These are phyloP conservation scores for Oryza meyeriana DNA, from an alignment of 176 grass and related monocot species.

Conservation along the genomic window DNA sequence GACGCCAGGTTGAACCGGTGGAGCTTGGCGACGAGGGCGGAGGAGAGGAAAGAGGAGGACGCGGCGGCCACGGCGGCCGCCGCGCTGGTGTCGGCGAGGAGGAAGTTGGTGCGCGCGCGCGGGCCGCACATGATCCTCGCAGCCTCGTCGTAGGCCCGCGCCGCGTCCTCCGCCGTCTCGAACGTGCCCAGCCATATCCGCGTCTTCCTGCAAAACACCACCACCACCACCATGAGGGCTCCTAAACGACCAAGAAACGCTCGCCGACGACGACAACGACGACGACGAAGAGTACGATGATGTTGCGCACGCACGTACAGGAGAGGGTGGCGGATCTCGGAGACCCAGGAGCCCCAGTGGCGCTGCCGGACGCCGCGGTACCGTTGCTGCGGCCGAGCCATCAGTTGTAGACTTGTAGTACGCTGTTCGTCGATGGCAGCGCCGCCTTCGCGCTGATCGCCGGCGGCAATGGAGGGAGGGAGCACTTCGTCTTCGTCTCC, in stretches of 20 bases:
- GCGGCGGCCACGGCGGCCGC: background rate
- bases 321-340: constrained; percentile 92
- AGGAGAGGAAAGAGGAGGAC: constrained; percentile 52
- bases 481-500: too few relatives aligned
- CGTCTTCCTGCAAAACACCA: constrained; percentile 60
- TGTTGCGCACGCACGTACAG: constrained; percentile 44
- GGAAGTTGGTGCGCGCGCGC: constrained; percentile 79
- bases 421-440: background rate
- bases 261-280: background rate
- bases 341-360: constrained; percentile 98
- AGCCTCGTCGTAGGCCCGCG: constrained; percentile 92
- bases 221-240: background rate
- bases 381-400: constrained; percentile 72
- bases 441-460: background rate
- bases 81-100: background rate
- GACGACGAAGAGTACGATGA: background rate
- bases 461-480: background rate
- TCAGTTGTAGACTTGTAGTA: background rate
- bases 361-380: constrained; percentile 88
- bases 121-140: constrained; percentile 89
- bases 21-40: constrained; percentile 69
- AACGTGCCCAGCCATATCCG: constrained; percentile 98
- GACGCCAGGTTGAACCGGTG: constrained; percentile 88
- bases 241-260: background rate
- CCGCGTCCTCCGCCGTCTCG: constrained; percentile 95